Base-by-base conservation (phyloP, 257 asterid species). In the Agastache rugosa region DNA sequence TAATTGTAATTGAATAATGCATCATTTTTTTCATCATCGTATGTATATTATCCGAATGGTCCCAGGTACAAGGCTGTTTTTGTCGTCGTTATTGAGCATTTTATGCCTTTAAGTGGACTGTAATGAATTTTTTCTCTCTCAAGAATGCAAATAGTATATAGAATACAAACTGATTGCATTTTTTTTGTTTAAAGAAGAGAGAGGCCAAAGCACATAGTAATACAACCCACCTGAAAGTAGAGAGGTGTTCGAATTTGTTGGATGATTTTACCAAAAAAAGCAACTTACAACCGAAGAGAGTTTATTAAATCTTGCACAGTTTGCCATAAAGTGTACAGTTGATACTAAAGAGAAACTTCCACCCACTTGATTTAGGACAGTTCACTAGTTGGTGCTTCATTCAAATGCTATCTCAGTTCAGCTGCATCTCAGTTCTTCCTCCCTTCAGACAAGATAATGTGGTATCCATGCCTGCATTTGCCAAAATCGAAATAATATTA, bases 391-490 rank as follows among this genome's bases (percentile, higher is more conserved):
- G 25, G 63, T 25, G 63, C 20, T 3, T 3, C 5, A 4, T 55
- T 25, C 45, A 20, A 34, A 63, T 31, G 75, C 41, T 79, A 29
- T 6, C n/a, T n/a, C n/a, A 71, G 76, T 71, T 19, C 75, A 47
- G 68, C 71, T 71, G 69, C 54, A 39, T 73, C 84, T 92, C 89
- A 89, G 77, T 95, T 95, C 85, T 95, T 95, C 88, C 99, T 88
- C 83, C 99, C 99, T 85, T 92, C 99, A 25, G 77, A 73, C 86
- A 95, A 84, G 86, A 95, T 92, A 69, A 95, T 81, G 84, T 92
- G 98, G 85, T 92, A 95, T 54, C 99, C 99, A 81, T 92, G 99
- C 78, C 99, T 95, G 93, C 60, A 78, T 69, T 76, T 12, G 58
- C 16, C 62, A 76, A 42, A 31, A 35, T 6, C 20, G n/a, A 78